Evolutionary conservation across 78 protist species (phyloP).

Genomic region (Dictyostelium capitatum): DNA sequence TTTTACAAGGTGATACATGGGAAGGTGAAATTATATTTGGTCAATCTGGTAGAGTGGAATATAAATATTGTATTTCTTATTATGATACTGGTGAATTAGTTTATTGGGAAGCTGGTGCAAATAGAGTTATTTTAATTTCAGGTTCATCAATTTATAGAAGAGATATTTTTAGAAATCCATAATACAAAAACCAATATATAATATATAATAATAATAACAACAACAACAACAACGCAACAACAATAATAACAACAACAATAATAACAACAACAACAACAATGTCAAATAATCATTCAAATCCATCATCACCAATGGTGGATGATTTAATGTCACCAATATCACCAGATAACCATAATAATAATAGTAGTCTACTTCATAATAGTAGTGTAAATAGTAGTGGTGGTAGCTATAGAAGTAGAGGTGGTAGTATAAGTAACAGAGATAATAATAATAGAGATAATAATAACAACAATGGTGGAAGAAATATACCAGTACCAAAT

Average conservation of each 20-base stretch:
- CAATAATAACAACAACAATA: too few relatives aligned
- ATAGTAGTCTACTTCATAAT: not conserved
- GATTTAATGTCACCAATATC: conserved; percentile 30
- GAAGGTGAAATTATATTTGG: conserved; percentile 58
- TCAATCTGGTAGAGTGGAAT: conserved; percentile 74
- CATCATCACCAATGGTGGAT: conserved; percentile 24
- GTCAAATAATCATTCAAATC: not conserved
- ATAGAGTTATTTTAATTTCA: conserved; percentile 69
- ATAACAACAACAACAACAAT: not conserved
- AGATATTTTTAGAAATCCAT: conserved; percentile 61
- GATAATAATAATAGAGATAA: not conserved
- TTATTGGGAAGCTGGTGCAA: conserved; percentile 75
- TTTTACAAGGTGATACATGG: conserved; percentile 80
- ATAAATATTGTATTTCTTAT: conserved; percentile 66
- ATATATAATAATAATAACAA: not conserved
- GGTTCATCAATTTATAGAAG: conserved; percentile 46
- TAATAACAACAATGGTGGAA: not conserved
- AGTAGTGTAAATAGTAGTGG: not conserved
- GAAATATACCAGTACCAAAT: conserved; percentile 15
- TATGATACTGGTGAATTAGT: conserved; percentile 71
- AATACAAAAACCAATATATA: not conserved
- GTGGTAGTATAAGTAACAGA: not conserved
- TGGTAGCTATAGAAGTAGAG: not conserved
- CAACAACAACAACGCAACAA: too few relatives aligned
- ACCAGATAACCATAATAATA: not conserved